Conservation (phyloP, 805 yeast genomes). For the Myxozyma melibiosi region DNA sequence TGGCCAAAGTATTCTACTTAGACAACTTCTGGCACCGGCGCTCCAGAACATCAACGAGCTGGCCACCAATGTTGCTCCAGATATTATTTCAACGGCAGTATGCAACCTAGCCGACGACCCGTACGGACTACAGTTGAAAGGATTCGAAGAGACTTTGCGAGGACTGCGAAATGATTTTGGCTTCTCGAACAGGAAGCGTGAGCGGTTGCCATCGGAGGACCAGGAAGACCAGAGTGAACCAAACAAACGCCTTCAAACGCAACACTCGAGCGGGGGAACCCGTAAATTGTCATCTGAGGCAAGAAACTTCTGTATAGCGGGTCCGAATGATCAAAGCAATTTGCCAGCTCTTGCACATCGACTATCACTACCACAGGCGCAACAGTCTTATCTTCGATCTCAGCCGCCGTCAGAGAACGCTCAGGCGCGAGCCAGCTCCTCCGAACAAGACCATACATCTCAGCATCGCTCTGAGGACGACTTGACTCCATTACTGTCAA, state of each 20-base stretch:
- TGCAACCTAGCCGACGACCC: not conserved
- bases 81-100: not conserved
- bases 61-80: not conserved
- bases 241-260: not conserved
- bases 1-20: constrained; percentile 9
- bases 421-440: not conserved
- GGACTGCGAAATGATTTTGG: not conserved
- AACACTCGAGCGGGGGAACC: too few relatives aligned
- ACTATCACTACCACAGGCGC: too few relatives aligned
- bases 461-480: too few relatives aligned
- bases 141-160: not conserved
- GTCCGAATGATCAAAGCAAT: too few relatives aligned
- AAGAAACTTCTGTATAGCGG: too few relatives aligned
- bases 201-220: not conserved
- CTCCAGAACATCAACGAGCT: not conserved
- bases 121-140: not conserved
- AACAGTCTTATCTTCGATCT: too few relatives aligned
- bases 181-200: not conserved
- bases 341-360: not conserved
- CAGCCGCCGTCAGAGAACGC: not conserved
- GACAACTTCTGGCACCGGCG: constrained; percentile 2
- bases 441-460: not conserved
- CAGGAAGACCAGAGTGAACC: not conserved
- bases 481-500: not conserved
- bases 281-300: too few relatives aligned